These are phyloP conservation scores for Gymnopilus dilepis DNA, from an alignment of 768 basidiomycete genomes.

Conservation along the genomic window DNA sequence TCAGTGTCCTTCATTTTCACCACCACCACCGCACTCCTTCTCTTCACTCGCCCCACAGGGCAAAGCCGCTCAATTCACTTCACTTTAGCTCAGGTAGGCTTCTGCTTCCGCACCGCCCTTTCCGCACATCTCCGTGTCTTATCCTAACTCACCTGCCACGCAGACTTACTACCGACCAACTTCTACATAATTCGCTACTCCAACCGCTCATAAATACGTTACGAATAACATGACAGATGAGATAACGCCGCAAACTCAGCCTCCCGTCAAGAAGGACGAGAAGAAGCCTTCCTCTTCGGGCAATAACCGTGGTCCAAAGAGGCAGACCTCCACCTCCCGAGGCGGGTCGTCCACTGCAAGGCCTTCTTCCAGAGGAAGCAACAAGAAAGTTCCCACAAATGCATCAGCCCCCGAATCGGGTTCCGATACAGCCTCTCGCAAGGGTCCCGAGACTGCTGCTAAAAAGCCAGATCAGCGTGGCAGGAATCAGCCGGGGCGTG, in stretches of 20 bases:
- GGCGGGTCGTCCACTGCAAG: constrained; percentile 50
- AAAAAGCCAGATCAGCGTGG: constrained; percentile 64
- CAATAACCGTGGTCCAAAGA: constrained; percentile 62
- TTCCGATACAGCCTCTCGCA: constrained; percentile 71
- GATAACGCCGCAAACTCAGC: constrained; percentile 61
- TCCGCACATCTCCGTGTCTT: background rate
- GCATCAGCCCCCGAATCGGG: constrained; percentile 63
- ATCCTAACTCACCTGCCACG: constrained; percentile 16
- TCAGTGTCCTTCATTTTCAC: constrained; percentile 55
- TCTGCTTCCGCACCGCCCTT: background rate
- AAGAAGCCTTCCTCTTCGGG: constrained; percentile 62
- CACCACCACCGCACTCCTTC: constrained; percentile 57
- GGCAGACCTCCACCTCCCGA: constrained; percentile 57
- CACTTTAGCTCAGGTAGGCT: constrained; percentile 50
- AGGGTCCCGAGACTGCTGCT: constrained; percentile 55
- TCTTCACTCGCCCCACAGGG: constrained; percentile 90
- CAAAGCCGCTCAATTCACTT: constrained; percentile 68
- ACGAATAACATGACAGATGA: constrained; percentile 93
- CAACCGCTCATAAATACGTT: constrained; percentile 51
- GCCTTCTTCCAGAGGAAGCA: constrained; percentile 70
- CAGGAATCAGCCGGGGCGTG: constrained; percentile 56
- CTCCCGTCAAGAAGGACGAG: constrained; percentile 72
- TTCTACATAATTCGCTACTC: constrained; percentile 55
- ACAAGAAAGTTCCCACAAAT: constrained; percentile 58
- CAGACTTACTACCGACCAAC: constrained; percentile 41